Conservation (phyloP, 2,329 filamentous ascomycete genomes). For the Neofusicoccum sp. region DNA sequence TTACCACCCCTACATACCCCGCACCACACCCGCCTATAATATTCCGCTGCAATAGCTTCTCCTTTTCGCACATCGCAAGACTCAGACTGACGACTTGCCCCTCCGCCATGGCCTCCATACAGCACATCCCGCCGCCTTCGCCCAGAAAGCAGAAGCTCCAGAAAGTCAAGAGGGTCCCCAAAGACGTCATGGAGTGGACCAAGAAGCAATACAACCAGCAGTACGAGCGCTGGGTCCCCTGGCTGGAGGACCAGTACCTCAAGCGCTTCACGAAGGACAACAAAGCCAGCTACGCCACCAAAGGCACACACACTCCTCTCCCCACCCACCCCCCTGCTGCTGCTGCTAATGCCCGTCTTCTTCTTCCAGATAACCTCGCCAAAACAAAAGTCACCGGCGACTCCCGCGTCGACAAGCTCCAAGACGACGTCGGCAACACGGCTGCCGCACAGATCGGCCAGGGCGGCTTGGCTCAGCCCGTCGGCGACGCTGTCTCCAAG, state of each 20-base stretch:
- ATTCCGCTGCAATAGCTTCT: no score
- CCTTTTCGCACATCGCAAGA: not conserved
- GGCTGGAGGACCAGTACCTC: slow-evolving; percentile 72
- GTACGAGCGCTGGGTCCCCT: slow-evolving; percentile 74
- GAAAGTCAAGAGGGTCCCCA: not conserved
- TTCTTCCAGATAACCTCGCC: slow-evolving; percentile 58
- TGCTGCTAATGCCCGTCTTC: not conserved
- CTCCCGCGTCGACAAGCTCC: slow-evolving; percentile 64
- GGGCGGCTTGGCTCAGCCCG: slow-evolving; percentile 63
- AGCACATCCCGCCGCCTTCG: slow-evolving; percentile 2
- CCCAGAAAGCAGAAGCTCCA: slow-evolving; percentile 2
- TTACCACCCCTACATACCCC: not conserved
- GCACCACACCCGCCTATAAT: not conserved
- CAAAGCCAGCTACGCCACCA: slow-evolving; percentile 69
- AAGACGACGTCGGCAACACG: slow-evolving; percentile 65
- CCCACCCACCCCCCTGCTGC: not conserved
- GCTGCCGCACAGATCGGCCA: slow-evolving; percentile 65
- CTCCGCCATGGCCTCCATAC: not conserved
- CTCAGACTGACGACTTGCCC: not conserved
- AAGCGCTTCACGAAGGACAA: slow-evolving; percentile 74
- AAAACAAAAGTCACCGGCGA: slow-evolving; percentile 69
- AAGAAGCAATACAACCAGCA: slow-evolving; percentile 67
- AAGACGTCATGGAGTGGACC: slow-evolving; percentile 45
- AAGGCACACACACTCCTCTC: slow-evolving; percentile 49
- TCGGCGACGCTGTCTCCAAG: slow-evolving; percentile 61